Percentiles rank a stretch among this genome's conserved stretches.
phyloP scores from a whole-genome alignment of 2,329 filamentous ascomycete genomes.

The Rutstroemia sp. region DNA sequence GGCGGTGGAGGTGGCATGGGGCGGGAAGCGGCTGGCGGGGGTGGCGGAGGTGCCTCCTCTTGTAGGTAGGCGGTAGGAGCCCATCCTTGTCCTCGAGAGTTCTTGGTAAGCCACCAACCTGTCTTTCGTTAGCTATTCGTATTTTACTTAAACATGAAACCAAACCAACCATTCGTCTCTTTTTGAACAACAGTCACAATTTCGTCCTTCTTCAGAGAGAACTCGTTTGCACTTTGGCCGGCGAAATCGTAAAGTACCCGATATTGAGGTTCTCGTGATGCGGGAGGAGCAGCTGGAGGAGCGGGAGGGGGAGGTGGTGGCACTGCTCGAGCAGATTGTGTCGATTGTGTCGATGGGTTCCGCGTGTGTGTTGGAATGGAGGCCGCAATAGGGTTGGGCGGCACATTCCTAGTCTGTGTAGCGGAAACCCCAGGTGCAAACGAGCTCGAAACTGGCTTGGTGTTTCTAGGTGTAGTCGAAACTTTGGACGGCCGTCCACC shows the following conservation, averaged over 20 bases:
- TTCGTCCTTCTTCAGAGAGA: conserved; percentile 73
- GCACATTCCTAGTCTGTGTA: conserved; percentile 18
- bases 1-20: conserved; percentile 50
- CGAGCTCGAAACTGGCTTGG: conserved; percentile 26
- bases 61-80: conserved; percentile 90
- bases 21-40: conserved; percentile 44
- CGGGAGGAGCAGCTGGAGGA: conserved; percentile 58
- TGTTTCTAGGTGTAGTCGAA: conserved; percentile 35
- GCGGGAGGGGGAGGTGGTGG: conserved; percentile 49
- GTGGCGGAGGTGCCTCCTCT: conserved; percentile 60
- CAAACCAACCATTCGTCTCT: conserved; percentile 77
- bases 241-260: conserved; percentile 91
- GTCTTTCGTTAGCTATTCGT: conserved; percentile 29
- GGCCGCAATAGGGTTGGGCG: conserved; percentile 28
- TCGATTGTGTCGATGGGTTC: conserved; percentile 33
- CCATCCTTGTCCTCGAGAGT: conserved; percentile 71
- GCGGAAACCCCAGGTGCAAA: conserved; percentile 9
- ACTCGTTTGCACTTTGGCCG: conserved; percentile 77
- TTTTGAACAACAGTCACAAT: conserved; percentile 87
- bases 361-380: conserved; percentile 46
- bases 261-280: conserved; percentile 65
- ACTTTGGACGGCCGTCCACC: conserved; percentile 71
- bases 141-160: neutral
- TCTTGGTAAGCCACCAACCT: conserved; percentile 97
- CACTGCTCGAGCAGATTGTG: conserved; percentile 40